Evolutionary conservation across 805 yeast genomes (phyloP).

Genomic region (Alloascoidea africana): DNA sequence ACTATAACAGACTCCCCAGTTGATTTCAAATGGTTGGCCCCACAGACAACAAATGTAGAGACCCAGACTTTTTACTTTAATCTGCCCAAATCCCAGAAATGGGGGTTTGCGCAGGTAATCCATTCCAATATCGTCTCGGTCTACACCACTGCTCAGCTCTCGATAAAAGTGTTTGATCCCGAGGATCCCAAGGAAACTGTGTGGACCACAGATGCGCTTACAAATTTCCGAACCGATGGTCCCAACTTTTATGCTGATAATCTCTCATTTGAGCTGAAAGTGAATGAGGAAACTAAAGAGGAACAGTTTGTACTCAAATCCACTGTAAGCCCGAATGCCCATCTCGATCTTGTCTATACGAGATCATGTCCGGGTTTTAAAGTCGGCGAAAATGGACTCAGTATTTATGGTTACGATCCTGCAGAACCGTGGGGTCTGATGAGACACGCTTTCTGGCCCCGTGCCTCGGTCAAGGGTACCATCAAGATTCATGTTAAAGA

Average conservation of each 20-base stretch:
- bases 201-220: constrained; percentile 74
- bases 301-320: constrained; percentile 26
- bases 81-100: constrained; percentile 23
- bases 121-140: constrained; percentile 38
- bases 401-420: constrained; percentile 37
- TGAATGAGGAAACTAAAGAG: constrained; percentile 26
- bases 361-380: constrained; percentile 53
- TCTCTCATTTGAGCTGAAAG: constrained; percentile 37
- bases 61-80: constrained; percentile 41
- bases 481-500: constrained; percentile 22
- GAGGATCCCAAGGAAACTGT: constrained; percentile 23
- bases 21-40: constrained; percentile 49
- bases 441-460: constrained; percentile 80
- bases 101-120: constrained; percentile 37
- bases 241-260: constrained; percentile 59
- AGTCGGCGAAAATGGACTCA: constrained; percentile 61
- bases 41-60: constrained; percentile 38
- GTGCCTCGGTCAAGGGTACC: constrained; percentile 48
- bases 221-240: constrained; percentile 53
- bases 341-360: constrained; percentile 40
- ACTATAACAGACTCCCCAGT: constrained; percentile 29
- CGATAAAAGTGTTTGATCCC: constrained; percentile 49
- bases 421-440: constrained; percentile 76
- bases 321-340: constrained; percentile 38
- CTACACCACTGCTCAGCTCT: constrained; percentile 67